Conservation (phyloP, 2,329 filamentous ascomycete species). For the Fusarium euwallaceae region DNA sequence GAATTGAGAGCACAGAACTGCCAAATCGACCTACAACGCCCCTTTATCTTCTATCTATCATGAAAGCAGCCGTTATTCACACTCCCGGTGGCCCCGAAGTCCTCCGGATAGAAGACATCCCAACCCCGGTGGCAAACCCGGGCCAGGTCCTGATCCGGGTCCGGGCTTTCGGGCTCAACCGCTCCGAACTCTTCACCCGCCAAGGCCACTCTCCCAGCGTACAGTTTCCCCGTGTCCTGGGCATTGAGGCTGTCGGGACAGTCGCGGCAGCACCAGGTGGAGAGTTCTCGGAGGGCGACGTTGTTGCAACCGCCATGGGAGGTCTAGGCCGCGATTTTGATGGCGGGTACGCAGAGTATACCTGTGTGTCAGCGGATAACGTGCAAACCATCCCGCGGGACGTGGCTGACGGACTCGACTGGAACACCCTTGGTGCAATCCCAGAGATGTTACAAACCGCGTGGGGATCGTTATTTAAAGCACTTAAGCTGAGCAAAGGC, state of each 20-base stretch:
- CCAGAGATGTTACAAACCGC: neutral
- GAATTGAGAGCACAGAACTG: neutral
- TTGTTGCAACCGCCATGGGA: neutral
- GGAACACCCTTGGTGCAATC: neutral
- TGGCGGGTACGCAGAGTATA: neutral
- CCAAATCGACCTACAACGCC: neutral
- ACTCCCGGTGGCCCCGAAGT: neutral
- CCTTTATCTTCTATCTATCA: neutral
- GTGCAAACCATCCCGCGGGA: neutral
- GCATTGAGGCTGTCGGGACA: neutral
- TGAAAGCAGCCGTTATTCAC: neutral
- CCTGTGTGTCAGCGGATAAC: neutral
- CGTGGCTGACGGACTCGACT: neutral
- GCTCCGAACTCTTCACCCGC: conserved; percentile 11
- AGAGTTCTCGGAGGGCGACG: neutral
- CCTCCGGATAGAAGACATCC: neutral
- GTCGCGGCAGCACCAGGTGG: neutral
- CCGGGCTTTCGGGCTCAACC: conserved; percentile 8
- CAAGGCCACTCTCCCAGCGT: conserved; percentile 3
- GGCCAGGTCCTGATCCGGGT: conserved; percentile 5
- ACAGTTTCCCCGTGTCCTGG: neutral
- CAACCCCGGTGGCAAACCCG: neutral
- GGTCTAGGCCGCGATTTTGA: neutral
- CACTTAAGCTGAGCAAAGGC: neutral
- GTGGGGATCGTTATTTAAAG: neutral